These are phyloP conservation scores for Neurospora sp. DNA, from an alignment of 495 filamentous ascomycete species.

Conservation along the genomic window DNA sequence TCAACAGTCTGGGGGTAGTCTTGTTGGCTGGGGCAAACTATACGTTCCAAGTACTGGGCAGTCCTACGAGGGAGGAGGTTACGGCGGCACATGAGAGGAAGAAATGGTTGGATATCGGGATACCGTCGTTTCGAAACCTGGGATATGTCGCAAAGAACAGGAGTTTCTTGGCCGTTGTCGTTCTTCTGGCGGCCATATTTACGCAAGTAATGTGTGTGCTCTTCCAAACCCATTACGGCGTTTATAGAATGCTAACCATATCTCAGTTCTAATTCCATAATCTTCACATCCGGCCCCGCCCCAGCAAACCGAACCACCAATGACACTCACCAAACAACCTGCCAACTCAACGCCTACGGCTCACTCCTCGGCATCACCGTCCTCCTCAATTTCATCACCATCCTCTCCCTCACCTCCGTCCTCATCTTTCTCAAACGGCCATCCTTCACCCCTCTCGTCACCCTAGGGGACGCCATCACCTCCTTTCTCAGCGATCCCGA, in stretches of 20 bases:
- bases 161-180: slow-evolving; percentile 25
- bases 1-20: slow-evolving; percentile 27
- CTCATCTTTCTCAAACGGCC: slow-evolving; percentile 21
- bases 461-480: slow-evolving; percentile 35
- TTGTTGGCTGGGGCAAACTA: slow-evolving; percentile 37
- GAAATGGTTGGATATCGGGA: slow-evolving; percentile 45
- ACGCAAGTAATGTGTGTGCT: slow-evolving; percentile 33
- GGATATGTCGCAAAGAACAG: slow-evolving; percentile 26
- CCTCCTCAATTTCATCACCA: slow-evolving; percentile 29
- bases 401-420: slow-evolving; percentile 24
- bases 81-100: slow-evolving; percentile 32
- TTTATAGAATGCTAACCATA: neutral
- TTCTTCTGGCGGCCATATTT: slow-evolving; percentile 26
- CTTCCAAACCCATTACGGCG: neutral
- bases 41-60: slow-evolving; percentile 40
- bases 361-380: slow-evolving; percentile 29
- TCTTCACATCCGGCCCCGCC: slow-evolving; percentile 24
- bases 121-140: slow-evolving; percentile 42
- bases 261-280: slow-evolving; percentile 37
- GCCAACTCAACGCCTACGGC: slow-evolving; percentile 31
- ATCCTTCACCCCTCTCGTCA: slow-evolving; percentile 30
- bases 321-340: slow-evolving; percentile 14
- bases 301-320: slow-evolving; percentile 6
- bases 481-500: slow-evolving; percentile 37
- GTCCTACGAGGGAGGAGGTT: slow-evolving; percentile 44